Evolutionary conservation across 441 rosid species (phyloP), one percentile per base, ranked within the genome.

Genomic region (Eutrema salsugineum): DNA sequence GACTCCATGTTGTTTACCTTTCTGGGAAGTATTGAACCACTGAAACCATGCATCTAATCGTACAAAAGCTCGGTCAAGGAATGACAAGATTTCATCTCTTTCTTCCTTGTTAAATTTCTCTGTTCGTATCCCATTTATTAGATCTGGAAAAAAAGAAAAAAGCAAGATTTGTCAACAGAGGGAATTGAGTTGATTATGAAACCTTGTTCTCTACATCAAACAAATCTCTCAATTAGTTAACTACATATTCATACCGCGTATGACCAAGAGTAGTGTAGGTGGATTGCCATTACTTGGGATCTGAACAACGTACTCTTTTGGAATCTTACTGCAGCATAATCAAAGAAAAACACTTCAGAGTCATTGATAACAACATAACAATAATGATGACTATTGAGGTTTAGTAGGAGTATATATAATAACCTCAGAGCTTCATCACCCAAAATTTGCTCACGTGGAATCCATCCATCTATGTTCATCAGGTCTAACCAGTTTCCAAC

Each of bases 361-460:
- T 43, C 50, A 68, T 17, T 53, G 12, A 61, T 64, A 70, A 14
- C 46, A 68, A 44, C 61, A 53, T 20, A 22, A 36, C n/a, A 49
- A 68, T 30, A 58, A 65, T 59, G 50, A 76, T 30, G 47, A 63
- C 1, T 17, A 56, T 24, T 65, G 22, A 51, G 28, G 30, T 78
- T 19, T 19, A 28, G 32, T 54, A 54, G 20, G 51, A 39, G 61
- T 38, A 38, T 62, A 19, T 10, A 19, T 40, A 71, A 36, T n/a
- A 72, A 96, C 99, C 99, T 96, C 65, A 83, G 84, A 68, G 99
- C 97, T 88, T 96, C 99, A 77, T 88, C 86, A 43, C 97, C 98
- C 58, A 93, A 76, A 65, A 96, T 86, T 83, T 93, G 97, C 79
- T 93, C 99, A 17, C 97, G 91, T 1, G 98, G 99, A 79, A 96